Evolutionary conservation across 2,329 filamentous ascomycete genomes (phyloP), one percentile per base, ranked within the genome.

Genomic region (Fusarium sterilihyphosum): DNA sequence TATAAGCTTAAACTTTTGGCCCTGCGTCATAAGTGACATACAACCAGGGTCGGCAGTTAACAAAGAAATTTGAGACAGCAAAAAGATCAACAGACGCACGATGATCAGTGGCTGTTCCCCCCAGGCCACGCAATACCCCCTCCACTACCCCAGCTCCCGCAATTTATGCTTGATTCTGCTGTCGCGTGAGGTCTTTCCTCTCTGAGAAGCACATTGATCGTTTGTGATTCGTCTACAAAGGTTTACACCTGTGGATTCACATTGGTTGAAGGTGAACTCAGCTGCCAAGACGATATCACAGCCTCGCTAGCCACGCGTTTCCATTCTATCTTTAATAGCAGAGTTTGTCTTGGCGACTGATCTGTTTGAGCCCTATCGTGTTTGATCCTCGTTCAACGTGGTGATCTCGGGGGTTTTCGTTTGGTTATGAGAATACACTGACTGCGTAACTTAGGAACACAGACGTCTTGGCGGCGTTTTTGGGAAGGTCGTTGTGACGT

Each of bases 291-390:
- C 35, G 52, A 56, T 18, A n/a, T 49, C 71, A 61, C 56, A 74
- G 71, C 71, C 71, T 74, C 71, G n/a, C 26, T 72, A 65, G 63
- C 57, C 67, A 74, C 72, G 72, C 72, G 72, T 74, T 65, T 63
- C 43, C 16, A 18, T 40, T 53, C 18, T 47, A 54, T 29, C 40
- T 64, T 17, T 54, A 29, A 52, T 18, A 29, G 18, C 31, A 49
- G 35, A 35, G 8, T n/a, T 18, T 35, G 40, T 71, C 69, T 74
- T 74, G 54, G 67, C 52, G 31, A 64, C 46, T 26, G 9, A 24
- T 43, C 37, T 35, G 40, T 41, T 38, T 59, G 37, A 70, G 60
- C 66, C 67, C 66, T 70, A 70, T 70, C n/a, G 33, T 60, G n/a
- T 49, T 66, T 44, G 17, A 50, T 10, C 33, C 40, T 71, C 10